Conservation (phyloP, 495 filamentous ascomycete genomes). For the Xylaria bambusicola region DNA sequence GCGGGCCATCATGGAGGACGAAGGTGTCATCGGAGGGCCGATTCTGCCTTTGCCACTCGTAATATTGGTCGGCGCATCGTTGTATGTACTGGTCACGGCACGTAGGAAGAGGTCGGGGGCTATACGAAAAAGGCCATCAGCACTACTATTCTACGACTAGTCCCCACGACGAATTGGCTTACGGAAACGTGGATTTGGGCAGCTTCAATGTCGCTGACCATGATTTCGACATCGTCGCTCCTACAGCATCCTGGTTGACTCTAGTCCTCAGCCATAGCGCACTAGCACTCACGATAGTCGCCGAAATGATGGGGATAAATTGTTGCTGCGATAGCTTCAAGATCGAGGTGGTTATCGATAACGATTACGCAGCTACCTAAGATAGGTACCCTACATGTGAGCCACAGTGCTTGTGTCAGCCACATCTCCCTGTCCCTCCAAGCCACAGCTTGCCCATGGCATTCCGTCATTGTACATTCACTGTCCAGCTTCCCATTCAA, state of each 20-base stretch:
- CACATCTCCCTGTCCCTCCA: no score
- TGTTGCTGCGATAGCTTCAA: slow-evolving; percentile 6
- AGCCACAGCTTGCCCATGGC: neutral
- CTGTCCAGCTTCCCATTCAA: neutral
- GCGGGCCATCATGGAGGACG: slow-evolving; percentile 91
- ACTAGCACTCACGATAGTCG: neutral
- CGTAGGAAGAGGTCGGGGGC: slow-evolving; percentile 50
- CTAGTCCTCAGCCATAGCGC: neutral
- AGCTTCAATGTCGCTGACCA: slow-evolving; percentile 52
- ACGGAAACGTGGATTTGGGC: slow-evolving; percentile 53
- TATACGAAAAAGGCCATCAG: slow-evolving; percentile 29
- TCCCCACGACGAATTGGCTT: slow-evolving; percentile 26
- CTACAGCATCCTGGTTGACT: slow-evolving; percentile 19
- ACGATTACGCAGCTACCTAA: neutral
- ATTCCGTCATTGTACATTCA: slow-evolving; percentile 7
- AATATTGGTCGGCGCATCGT: slow-evolving; percentile 83
- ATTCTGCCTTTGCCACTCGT: slow-evolving; percentile 74
- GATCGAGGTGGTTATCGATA: slow-evolving; percentile 3
- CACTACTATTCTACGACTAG: neutral
- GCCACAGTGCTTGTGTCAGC: neutral
- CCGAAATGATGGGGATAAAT: no score
- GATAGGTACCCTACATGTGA: neutral
- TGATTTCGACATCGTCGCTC: slow-evolving; percentile 48
- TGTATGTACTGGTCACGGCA: slow-evolving; percentile 63
- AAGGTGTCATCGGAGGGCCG: slow-evolving; percentile 64